phyloP scores from a whole-genome alignment of 169 alveolate genomes.

The Besnoitia besnoiti region DNA sequence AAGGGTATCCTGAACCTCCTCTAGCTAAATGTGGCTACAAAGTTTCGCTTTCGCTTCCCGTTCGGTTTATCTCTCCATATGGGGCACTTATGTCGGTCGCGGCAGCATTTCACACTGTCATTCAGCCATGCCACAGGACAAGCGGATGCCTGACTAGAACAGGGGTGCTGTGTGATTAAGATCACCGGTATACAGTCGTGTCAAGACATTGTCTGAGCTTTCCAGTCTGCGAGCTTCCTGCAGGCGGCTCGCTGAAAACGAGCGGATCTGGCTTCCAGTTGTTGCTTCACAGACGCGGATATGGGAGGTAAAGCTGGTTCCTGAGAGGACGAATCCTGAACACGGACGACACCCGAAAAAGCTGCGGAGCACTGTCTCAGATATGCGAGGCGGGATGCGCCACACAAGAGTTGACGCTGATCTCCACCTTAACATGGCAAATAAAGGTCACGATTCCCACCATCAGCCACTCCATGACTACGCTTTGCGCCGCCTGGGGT shows the following conservation, averaged over 20 bases:
- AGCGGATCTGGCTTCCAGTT: neutral
- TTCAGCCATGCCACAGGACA: no score
- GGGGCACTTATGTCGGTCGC: no score
- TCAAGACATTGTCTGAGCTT: slow-evolving; percentile 33
- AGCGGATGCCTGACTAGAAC: no score
- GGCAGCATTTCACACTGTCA: no score
- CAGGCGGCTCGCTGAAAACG: slow-evolving; percentile 47
- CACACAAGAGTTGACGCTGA: neutral
- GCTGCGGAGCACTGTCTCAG: neutral
- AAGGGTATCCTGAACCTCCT: no score
- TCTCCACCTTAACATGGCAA: neutral
- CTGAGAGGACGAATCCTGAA: neutral
- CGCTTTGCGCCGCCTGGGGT: no score
- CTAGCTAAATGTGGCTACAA: no score
- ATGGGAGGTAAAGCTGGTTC: slow-evolving; percentile 18
- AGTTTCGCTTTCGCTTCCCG: no score
- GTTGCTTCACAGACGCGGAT: neutral
- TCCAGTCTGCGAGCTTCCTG: neutral
- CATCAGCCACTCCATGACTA: no score
- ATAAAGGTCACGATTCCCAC: neutral
- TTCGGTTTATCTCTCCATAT: no score
- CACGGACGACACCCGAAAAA: neutral
- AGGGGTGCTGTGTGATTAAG: no score
- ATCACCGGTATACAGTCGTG: no score
- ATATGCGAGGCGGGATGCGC: neutral